phyloP scores from a whole-genome alignment of 345 rosid species.

The Physaria fendleri region DNA sequence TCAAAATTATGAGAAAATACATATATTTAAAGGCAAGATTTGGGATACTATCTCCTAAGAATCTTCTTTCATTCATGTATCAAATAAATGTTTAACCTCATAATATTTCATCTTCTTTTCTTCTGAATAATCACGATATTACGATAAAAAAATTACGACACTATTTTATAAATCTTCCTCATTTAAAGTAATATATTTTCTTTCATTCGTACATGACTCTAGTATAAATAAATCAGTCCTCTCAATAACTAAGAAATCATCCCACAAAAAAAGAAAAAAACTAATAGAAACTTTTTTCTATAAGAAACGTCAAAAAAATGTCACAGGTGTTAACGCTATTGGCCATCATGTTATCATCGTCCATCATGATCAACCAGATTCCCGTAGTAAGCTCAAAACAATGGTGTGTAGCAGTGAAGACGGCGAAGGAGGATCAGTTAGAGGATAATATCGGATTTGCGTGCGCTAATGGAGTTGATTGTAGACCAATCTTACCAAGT shows the following conservation, averaged over 20 bases:
- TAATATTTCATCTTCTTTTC: neutral
- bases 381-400: slow-evolving; percentile 1
- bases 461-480: slow-evolving; percentile 49
- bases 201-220: neutral
- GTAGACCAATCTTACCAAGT: slow-evolving; percentile 55
- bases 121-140: too few species aligned
- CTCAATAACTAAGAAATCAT: neutral
- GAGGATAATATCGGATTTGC: slow-evolving; percentile 59
- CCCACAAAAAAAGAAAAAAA: neutral
- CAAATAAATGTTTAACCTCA: neutral
- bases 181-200: neutral
- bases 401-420: slow-evolving; percentile 1
- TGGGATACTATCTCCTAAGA: neutral
- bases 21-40: neutral
- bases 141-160: too few species aligned
- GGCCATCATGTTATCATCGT: neutral
- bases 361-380: slow-evolving; percentile 1
- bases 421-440: slow-evolving; percentile 33
- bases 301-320: slow-evolving; percentile 1
- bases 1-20: neutral
- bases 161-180: neutral
- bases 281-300: neutral
- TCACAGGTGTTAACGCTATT: neutral
- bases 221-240: neutral
- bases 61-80: neutral